Conservation (phyloP, 2,329 filamentous ascomycete genomes). For the Zasmidium citrigriseum region DNA sequence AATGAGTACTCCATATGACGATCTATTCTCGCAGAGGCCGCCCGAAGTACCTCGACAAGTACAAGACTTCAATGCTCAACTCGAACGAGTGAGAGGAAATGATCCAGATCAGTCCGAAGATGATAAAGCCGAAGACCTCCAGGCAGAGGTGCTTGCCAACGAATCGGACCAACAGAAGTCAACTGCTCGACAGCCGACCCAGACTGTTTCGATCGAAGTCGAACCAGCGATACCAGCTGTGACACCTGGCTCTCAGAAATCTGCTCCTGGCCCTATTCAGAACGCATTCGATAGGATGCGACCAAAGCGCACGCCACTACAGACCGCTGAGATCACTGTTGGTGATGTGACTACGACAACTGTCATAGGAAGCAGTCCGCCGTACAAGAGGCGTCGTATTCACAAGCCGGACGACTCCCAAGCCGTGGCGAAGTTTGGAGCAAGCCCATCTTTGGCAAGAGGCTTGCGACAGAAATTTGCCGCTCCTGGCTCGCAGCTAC, state of each 20-base stretch:
- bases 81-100: slow-evolving; percentile 18
- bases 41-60: slow-evolving; percentile 27
- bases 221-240: slow-evolving; percentile 32
- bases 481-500: slow-evolving; percentile 53
- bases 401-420: slow-evolving; percentile 41
- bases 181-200: background rate
- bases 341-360: slow-evolving; percentile 68
- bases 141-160: background rate
- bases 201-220: slow-evolving; percentile 14
- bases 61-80: slow-evolving; percentile 44
- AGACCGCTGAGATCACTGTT: slow-evolving; percentile 74
- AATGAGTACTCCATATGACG: slow-evolving; percentile 26
- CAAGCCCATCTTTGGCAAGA: slow-evolving; percentile 38
- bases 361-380: slow-evolving; percentile 55
- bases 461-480: slow-evolving; percentile 53
- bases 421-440: slow-evolving; percentile 50
- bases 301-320: slow-evolving; percentile 60
- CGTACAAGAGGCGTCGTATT: slow-evolving; percentile 50
- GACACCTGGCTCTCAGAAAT: slow-evolving; percentile 30
- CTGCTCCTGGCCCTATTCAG: slow-evolving; percentile 51
- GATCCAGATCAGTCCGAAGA: background rate
- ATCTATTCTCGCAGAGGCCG: slow-evolving; percentile 31
- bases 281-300: slow-evolving; percentile 67
- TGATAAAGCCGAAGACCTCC: background rate
- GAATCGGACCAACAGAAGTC: background rate